Percentiles rank a stretch among this genome's conserved stretches.
Evolutionary conservation across 306 rosid species (phyloP).

Genomic region (Trichosanthes truncata): DNA sequence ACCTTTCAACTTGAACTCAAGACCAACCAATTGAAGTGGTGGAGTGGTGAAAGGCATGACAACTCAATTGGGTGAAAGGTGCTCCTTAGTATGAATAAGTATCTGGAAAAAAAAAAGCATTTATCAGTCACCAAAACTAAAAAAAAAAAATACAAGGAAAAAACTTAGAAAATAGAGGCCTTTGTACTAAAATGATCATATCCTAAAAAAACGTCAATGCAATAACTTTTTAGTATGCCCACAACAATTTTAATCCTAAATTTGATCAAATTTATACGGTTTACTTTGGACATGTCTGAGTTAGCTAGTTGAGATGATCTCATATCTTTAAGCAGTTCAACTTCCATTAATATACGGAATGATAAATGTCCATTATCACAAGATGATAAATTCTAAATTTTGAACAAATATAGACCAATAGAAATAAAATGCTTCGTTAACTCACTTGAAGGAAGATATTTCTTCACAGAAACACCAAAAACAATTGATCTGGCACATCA

Average conservation of each 20-base stretch:
- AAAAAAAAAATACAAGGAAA: too few species aligned
- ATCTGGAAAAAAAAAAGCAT: too few species aligned
- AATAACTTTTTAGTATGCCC: constrained; percentile 4
- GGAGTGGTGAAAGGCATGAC: too few species aligned
- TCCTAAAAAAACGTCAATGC: background rate
- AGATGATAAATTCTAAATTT: background rate
- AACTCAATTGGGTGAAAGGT: too few species aligned
- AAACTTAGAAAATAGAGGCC: too few species aligned
- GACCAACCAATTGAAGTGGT: too few species aligned
- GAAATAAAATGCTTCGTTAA: background rate
- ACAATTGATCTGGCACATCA: constrained; percentile 18
- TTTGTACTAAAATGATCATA: too few species aligned
- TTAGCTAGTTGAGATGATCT: constrained; percentile 28
- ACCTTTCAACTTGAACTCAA: too few species aligned
- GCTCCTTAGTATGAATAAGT: too few species aligned
- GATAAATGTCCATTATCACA: background rate
- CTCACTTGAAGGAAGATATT: constrained; percentile 28
- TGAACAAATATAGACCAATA: background rate
- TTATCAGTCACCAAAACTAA: too few species aligned
- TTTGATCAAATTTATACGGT: background rate
- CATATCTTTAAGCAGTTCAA: constrained; percentile 22
- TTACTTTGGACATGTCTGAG: constrained; percentile 35
- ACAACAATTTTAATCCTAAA: background rate
- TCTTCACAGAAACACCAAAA: constrained; percentile 17
- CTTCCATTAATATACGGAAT: constrained; percentile 20